A percentile compares a stretch with the other conserved stretches of the same genome.
Conservation (phyloP, 2,329 filamentous ascomycete genomes). For the Diaporthe citri region DNA sequence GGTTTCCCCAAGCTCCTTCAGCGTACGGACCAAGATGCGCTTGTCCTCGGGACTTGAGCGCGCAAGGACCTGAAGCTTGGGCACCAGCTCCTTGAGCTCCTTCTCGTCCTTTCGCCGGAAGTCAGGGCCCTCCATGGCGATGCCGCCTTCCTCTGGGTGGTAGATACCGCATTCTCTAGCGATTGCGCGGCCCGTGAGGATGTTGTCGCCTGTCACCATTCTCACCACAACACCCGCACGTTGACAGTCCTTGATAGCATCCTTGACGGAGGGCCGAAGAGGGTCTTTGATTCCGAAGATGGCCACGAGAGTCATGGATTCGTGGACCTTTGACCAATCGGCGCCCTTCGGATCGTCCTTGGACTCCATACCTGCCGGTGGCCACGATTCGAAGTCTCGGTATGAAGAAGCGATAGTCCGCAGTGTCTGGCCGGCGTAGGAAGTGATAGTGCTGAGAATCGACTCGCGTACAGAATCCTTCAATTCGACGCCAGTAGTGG, state of each 20-base stretch:
- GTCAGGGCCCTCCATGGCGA: conserved; percentile 37
- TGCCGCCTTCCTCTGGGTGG: conserved; percentile 35
- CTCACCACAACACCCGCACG: conserved; percentile 78
- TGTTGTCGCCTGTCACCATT: conserved; percentile 80
- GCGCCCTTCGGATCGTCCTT: conserved; percentile 73
- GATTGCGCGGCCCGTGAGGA: conserved; percentile 74
- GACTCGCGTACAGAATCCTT: conserved; percentile 68
- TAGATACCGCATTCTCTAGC: conserved; percentile 69
- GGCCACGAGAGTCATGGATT: conserved; percentile 79
- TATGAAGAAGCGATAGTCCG: conserved; percentile 82
- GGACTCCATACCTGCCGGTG: conserved; percentile 72
- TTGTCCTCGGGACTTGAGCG: conserved; percentile 37
- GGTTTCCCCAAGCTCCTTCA: conserved; percentile 34
- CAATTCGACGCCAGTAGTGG: conserved; percentile 64
- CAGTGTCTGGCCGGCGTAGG: conserved; percentile 75
- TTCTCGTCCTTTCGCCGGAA: conserved; percentile 31
- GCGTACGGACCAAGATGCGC: conserved; percentile 34
- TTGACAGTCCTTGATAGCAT: conserved; percentile 76
- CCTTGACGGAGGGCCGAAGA: conserved; percentile 74
- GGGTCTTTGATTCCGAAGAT: conserved; percentile 83
- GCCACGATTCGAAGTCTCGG: conserved; percentile 79
- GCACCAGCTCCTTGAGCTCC: conserved; percentile 35
- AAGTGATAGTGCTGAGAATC: conserved; percentile 67
- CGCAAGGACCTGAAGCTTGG: conserved; percentile 31
- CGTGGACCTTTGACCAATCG: conserved; percentile 72